Evolutionary conservation across 1,139 yeast species (phyloP).

Genomic region (Casaregolazyma lundiana): DNA sequence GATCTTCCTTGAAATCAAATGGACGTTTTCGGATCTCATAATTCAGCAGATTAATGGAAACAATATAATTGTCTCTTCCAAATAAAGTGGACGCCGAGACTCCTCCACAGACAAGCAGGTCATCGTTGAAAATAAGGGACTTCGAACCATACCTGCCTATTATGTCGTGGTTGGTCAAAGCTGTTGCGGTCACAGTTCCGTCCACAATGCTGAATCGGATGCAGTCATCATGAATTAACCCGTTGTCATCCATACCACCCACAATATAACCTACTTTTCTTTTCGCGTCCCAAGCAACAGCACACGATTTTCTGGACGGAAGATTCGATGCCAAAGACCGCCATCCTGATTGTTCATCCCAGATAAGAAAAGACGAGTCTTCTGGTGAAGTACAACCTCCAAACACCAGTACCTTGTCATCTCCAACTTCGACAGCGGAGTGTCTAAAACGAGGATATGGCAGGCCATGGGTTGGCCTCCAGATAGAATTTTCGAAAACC

Average conservation of each 20-base stretch:
- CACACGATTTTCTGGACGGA: constrained; percentile 20
- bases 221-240: constrained; percentile 36
- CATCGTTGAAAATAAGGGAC: constrained; percentile 13
- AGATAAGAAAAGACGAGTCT: constrained; percentile 22
- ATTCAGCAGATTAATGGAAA: neutral
- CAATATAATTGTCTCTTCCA: constrained; percentile 17
- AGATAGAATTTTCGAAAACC: constrained; percentile 29
- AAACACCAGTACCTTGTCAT: constrained; percentile 42
- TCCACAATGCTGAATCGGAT: constrained; percentile 33
- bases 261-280: constrained; percentile 41
- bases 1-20: constrained; percentile 1
- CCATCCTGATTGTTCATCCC: constrained; percentile 24
- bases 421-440: constrained; percentile 24
- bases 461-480: constrained; percentile 40
- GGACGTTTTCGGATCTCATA: constrained; percentile 1
- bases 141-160: constrained; percentile 21
- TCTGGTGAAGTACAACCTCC: constrained; percentile 43
- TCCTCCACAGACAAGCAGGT: constrained; percentile 31
- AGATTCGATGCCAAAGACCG: constrained; percentile 11
- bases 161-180: constrained; percentile 5
- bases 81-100: constrained; percentile 30
- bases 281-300: constrained; percentile 36
- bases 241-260: constrained; percentile 50
- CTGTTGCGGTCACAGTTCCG: constrained; percentile 3
- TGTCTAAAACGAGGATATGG: constrained; percentile 28